Evolutionary conservation across 805 yeast species (phyloP).

Genomic region (Yamadazyma endophytica): DNA sequence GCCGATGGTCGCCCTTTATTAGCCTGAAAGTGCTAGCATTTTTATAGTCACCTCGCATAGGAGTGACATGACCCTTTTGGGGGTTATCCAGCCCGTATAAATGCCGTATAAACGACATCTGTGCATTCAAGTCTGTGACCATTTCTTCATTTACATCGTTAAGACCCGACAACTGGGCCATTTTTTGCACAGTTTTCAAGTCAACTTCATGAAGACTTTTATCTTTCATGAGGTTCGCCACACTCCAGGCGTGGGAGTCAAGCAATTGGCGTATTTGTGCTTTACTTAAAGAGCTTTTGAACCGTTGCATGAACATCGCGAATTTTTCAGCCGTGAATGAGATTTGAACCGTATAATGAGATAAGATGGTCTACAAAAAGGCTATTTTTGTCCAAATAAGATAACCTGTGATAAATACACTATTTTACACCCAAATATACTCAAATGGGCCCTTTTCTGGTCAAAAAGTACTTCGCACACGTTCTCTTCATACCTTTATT

Average conservation of each 20-base stretch:
- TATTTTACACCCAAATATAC: too few species aligned
- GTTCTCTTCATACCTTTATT: too few species aligned
- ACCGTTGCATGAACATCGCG: too few species aligned
- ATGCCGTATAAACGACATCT: slow-evolving; percentile 31
- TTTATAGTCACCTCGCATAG: slow-evolving; percentile 5
- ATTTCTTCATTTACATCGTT: slow-evolving; percentile 18
- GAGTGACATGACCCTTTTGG: not conserved
- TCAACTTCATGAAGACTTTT: slow-evolving; percentile 2
- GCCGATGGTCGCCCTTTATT: slow-evolving; percentile 28
- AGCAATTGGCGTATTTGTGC: slow-evolving; percentile 8
- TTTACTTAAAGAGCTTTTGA: too few species aligned
- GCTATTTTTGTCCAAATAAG: too few species aligned
- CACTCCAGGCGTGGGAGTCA: slow-evolving; percentile 14
- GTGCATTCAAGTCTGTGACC: slow-evolving; percentile 26
- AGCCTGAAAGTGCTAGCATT: slow-evolving; percentile 29
- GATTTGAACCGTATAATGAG: too few species aligned
- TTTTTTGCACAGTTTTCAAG: slow-evolving; percentile 13
- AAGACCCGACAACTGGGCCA: slow-evolving; percentile 33
- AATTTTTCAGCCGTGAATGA: too few species aligned
- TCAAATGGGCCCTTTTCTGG: too few species aligned
- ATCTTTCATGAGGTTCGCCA: slow-evolving; percentile 12
- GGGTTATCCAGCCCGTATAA: slow-evolving; percentile 20
- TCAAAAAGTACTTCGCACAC: too few species aligned
- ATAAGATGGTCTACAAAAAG: too few species aligned
- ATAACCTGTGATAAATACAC: too few species aligned